These are phyloP conservation scores for Alternaria gansuensis DNA, from an alignment of 2,329 filamentous ascomycete genomes.

Conservation along the genomic window DNA sequence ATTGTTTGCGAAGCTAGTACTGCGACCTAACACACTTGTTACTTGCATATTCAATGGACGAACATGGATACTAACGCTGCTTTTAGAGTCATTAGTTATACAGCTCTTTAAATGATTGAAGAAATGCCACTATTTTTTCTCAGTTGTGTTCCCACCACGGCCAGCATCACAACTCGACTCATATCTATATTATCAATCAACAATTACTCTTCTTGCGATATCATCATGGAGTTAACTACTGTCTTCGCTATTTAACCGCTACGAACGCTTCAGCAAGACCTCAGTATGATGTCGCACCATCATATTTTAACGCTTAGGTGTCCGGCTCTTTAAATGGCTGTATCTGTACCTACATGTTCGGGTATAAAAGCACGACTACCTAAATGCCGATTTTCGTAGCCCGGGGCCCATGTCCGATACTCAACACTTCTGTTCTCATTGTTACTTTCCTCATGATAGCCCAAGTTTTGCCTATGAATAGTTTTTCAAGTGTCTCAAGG, in stretches of 20 bases:
- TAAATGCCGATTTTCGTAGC: slow-evolving; percentile 12
- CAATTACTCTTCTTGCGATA: too few species aligned
- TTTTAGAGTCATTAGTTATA: not conserved
- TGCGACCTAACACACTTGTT: not conserved
- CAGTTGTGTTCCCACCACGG: not conserved
- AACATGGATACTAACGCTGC: not conserved
- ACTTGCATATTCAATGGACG: not conserved
- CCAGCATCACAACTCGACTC: not conserved
- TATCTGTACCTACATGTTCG: not conserved
- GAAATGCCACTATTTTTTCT: not conserved
- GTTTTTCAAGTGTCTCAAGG: slow-evolving; percentile 52
- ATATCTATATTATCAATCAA: not conserved
- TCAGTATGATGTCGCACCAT: slow-evolving; percentile 8
- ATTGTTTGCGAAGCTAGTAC: not conserved
- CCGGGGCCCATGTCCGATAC: slow-evolving; percentile 46
- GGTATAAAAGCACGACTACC: not conserved
- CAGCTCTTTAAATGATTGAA: not conserved
- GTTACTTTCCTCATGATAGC: slow-evolving; percentile 47
- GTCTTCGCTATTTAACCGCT: slow-evolving; percentile 5
- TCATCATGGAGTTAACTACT: slow-evolving; percentile 10
- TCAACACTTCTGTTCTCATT: slow-evolving; percentile 50
- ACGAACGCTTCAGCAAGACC: slow-evolving; percentile 19
- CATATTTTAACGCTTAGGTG: slow-evolving; percentile 31
- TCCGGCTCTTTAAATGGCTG: slow-evolving; percentile 29
- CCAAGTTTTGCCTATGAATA: slow-evolving; percentile 48